These are phyloP conservation scores for Paspalum notatum DNA, from an alignment of 176 grass and related monocot species.

Conservation along the genomic window DNA sequence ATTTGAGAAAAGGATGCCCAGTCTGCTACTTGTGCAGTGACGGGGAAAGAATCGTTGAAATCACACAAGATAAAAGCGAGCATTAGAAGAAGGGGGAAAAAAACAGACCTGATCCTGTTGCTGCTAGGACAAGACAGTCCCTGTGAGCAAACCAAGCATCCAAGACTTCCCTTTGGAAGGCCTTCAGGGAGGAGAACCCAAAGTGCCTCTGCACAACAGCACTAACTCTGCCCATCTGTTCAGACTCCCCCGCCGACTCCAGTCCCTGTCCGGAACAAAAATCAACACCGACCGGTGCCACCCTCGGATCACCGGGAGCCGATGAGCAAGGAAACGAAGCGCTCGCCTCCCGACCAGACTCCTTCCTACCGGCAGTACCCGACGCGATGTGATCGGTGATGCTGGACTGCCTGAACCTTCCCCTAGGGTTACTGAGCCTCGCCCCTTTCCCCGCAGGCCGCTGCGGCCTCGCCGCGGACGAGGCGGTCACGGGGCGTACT, in stretches of 20 bases:
- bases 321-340: slow-evolving; percentile 45
- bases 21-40: background rate
- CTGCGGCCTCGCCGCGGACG: background rate
- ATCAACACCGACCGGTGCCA: background rate
- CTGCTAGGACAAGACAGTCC: slow-evolving; percentile 85
- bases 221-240: slow-evolving; percentile 37
- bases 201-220: slow-evolving; percentile 69
- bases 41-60: background rate
- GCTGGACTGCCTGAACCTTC: slow-evolving; percentile 64
- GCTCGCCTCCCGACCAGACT: slow-evolving; percentile 15
- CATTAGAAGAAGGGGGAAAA: background rate
- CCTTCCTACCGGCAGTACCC: slow-evolving; percentile 21
- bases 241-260: background rate
- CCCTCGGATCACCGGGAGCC: background rate
- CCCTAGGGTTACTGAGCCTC: slow-evolving; percentile 24
- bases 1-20: slow-evolving; percentile 12
- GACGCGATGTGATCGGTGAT: slow-evolving; percentile 58
- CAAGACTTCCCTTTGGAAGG: slow-evolving; percentile 84
- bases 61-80: background rate
- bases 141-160: slow-evolving; percentile 73
- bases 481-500: background rate
- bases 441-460: background rate
- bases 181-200: slow-evolving; percentile 71
- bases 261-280: background rate
- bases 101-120: slow-evolving; percentile 79